These are phyloP conservation scores for Aspergillus sp. DNA, from an alignment of 2,329 filamentous ascomycete species.

Conservation along the genomic window DNA sequence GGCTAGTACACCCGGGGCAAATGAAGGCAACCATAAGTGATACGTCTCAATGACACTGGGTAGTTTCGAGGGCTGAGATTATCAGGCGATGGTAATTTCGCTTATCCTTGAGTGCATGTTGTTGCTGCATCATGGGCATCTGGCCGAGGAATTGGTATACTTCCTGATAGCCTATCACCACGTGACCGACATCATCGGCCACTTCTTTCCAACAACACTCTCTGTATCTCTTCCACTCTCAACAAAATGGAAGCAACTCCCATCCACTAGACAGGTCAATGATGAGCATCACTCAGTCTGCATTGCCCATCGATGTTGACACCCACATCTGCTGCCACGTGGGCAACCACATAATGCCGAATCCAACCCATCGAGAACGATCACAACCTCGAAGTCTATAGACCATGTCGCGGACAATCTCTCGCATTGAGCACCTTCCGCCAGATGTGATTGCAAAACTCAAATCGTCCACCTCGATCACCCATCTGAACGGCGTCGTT, in stretches of 20 bases:
- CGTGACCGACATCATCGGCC: not conserved
- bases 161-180: not conserved
- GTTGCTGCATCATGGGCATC: too few species aligned
- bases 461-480: constrained; percentile 78
- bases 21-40: not conserved
- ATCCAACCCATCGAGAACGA: not conserved
- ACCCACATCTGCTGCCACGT: too few species aligned
- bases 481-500: constrained; percentile 68
- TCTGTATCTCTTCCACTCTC: too few species aligned
- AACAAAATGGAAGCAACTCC: too few species aligned
- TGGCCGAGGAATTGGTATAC: not conserved
- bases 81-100: too few species aligned
- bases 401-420: constrained; percentile 24
- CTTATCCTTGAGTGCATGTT: too few species aligned
- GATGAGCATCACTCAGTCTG: too few species aligned
- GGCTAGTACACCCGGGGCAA: constrained; percentile 1
- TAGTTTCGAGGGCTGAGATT: too few species aligned
- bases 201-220: not conserved
- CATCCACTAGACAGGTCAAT: too few species aligned
- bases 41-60: too few species aligned
- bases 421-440: constrained; percentile 65
- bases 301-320: too few species aligned
- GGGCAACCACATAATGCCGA: too few species aligned
- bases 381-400: not conserved
- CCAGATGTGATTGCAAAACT: constrained; percentile 72